These are phyloP conservation scores for Podila epicladia DNA, from an alignment of 192 early-diverging fungal species.

Conservation along the genomic window DNA sequence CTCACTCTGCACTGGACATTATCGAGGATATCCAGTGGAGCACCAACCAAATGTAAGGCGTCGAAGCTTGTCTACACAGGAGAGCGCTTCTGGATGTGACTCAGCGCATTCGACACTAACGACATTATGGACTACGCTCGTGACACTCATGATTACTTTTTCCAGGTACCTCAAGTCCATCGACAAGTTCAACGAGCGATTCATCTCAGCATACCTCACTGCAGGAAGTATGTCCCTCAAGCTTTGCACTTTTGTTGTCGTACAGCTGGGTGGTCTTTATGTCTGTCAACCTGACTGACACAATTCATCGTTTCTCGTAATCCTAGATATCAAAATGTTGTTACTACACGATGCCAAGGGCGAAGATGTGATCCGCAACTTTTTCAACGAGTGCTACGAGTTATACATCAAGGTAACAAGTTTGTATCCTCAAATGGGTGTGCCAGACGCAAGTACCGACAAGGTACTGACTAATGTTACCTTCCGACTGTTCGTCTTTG, in stretches of 20 bases:
- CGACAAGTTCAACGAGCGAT: constrained; percentile 95
- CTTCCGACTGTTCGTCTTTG: not conserved
- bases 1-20: constrained; percentile 95
- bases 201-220: constrained; percentile 91
- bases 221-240: constrained; percentile 72
- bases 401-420: constrained; percentile 84
- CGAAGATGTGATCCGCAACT: constrained; percentile 81
- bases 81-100: too few species aligned
- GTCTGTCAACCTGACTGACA: too few species aligned
- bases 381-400: constrained; percentile 88
- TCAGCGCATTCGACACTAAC: too few species aligned
- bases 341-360: constrained; percentile 83
- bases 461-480: too few species aligned
- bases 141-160: not conserved
- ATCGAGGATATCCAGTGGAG: constrained; percentile 96
- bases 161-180: constrained; percentile 91
- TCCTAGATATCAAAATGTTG: constrained; percentile 79
- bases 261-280: not conserved
- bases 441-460: too few species aligned
- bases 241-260: not conserved
- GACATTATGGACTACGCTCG: not conserved
- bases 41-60: constrained; percentile 78
- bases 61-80: too few species aligned
- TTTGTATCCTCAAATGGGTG: too few species aligned
- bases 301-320: not conserved